Conservation (phyloP, 2,329 filamentous ascomycete genomes). For the Passalora sequoiae region DNA sequence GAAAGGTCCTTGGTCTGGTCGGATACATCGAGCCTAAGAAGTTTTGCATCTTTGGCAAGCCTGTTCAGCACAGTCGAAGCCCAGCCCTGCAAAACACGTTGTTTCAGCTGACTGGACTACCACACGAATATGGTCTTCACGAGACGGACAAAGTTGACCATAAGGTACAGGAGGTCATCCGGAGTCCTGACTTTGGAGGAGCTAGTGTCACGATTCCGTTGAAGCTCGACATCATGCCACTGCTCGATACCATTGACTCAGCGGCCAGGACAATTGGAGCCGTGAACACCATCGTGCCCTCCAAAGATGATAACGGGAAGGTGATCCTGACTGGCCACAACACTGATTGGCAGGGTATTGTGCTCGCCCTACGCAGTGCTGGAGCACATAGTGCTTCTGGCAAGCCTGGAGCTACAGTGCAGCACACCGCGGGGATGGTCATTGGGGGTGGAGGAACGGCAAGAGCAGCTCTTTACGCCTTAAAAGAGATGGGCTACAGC, state of each 20-base stretch:
- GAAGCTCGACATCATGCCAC: slow-evolving; percentile 78
- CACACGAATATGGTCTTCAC: slow-evolving; percentile 70
- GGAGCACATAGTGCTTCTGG: slow-evolving; percentile 49
- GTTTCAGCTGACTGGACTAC: slow-evolving; percentile 70
- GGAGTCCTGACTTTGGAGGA: slow-evolving; percentile 72
- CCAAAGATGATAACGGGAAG: slow-evolving; percentile 35
- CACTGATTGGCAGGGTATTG: slow-evolving; percentile 94
- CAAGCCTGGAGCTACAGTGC: slow-evolving; percentile 15
- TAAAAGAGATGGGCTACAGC: slow-evolving; percentile 75
- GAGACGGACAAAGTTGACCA: slow-evolving; percentile 66
- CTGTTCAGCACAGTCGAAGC: slow-evolving; percentile 75
- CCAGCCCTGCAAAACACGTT: slow-evolving; percentile 85
- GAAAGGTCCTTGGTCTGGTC: slow-evolving; percentile 68
- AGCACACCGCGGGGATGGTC: slow-evolving; percentile 62
- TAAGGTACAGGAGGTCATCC: slow-evolving; percentile 58
- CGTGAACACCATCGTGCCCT: slow-evolving; percentile 83
- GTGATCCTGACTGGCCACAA: slow-evolving; percentile 71
- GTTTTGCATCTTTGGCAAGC: slow-evolving; percentile 85
- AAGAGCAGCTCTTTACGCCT: slow-evolving; percentile 81
- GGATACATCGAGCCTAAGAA: slow-evolving; percentile 70
- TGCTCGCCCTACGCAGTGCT: slow-evolving; percentile 65
- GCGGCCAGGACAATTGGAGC: slow-evolving; percentile 81
- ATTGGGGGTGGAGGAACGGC: slow-evolving; percentile 90
- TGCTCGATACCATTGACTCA: slow-evolving; percentile 73
- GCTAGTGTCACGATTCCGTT: slow-evolving; percentile 94